Evolutionary conservation across 2,329 filamentous ascomycete species (phyloP).

Genomic region (Stemphylium beticola): DNA sequence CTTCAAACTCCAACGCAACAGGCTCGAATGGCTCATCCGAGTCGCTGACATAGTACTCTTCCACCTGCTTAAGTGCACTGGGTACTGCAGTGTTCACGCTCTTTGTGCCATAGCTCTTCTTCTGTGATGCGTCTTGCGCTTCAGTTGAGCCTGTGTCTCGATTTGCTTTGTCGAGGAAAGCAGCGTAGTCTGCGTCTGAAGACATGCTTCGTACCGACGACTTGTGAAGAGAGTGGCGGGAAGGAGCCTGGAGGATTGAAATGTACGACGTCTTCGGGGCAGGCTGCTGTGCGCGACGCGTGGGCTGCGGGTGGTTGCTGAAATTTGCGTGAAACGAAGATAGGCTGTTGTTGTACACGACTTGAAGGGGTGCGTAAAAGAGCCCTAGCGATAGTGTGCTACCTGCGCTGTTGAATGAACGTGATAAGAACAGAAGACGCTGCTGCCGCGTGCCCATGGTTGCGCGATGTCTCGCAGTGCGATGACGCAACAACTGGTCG

Average conservation of each 20-base stretch:
- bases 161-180: slow-evolving; percentile 89
- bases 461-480: slow-evolving; percentile 13
- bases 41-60: slow-evolving; percentile 77
- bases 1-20: slow-evolving; percentile 70
- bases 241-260: background rate
- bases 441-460: slow-evolving; percentile 22
- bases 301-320: background rate
- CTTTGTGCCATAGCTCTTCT: slow-evolving; percentile 41
- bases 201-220: slow-evolving; percentile 60
- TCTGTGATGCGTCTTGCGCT: slow-evolving; percentile 27
- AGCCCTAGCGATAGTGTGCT: no score
- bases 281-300: background rate
- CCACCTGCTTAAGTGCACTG: slow-evolving; percentile 41
- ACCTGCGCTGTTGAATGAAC: background rate
- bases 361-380: background rate
- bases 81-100: slow-evolving; percentile 65
- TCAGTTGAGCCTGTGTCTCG: slow-evolving; percentile 58
- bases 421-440: slow-evolving; percentile 1
- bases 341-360: background rate
- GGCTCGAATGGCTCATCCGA: slow-evolving; percentile 85
- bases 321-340: background rate
- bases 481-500: slow-evolving; percentile 33
- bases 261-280: background rate
- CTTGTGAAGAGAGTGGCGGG: background rate
- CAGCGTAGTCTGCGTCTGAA: slow-evolving; percentile 80